Evolutionary conservation across 345 rosid species (phyloP).

Genomic region (Ailanthus altissimus): DNA sequence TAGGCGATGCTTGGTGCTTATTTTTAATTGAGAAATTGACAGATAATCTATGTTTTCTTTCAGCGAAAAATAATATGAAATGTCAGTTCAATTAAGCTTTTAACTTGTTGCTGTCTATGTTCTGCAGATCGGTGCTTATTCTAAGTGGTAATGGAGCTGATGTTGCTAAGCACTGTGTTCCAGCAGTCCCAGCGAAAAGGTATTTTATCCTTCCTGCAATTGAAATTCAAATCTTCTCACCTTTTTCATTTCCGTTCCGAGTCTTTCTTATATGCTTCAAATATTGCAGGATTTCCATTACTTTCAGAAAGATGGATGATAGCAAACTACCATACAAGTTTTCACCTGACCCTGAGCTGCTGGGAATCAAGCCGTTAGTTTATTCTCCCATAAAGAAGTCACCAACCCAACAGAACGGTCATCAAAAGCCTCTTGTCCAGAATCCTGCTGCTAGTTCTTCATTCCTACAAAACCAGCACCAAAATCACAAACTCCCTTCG

Average conservation of each 20-base stretch:
- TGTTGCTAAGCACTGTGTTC: constrained; percentile 69
- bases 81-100: neutral
- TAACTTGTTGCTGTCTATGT: neutral
- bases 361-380: constrained; percentile 27
- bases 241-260: neutral
- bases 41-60: neutral
- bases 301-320: constrained; percentile 48
- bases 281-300: constrained; percentile 39
- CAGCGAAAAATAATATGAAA: neutral
- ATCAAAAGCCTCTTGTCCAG: neutral
- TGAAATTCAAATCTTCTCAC: too few relatives aligned
- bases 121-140: constrained; percentile 61
- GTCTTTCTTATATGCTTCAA: neutral
- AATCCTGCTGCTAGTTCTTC: neutral
- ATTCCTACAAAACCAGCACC: neutral
- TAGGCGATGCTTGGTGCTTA: neutral
- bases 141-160: constrained; percentile 70
- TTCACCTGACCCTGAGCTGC: constrained; percentile 38
- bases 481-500: neutral
- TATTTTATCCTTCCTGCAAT: neutral
- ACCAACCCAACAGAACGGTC: constrained; percentile 4
- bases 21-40: neutral
- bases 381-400: constrained; percentile 6
- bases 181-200: constrained; percentile 63
- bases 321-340: constrained; percentile 34